These are phyloP conservation scores for Cryptomeria japonica DNA, from an alignment of 75 land plant genomes.

Conservation along the genomic window DNA sequence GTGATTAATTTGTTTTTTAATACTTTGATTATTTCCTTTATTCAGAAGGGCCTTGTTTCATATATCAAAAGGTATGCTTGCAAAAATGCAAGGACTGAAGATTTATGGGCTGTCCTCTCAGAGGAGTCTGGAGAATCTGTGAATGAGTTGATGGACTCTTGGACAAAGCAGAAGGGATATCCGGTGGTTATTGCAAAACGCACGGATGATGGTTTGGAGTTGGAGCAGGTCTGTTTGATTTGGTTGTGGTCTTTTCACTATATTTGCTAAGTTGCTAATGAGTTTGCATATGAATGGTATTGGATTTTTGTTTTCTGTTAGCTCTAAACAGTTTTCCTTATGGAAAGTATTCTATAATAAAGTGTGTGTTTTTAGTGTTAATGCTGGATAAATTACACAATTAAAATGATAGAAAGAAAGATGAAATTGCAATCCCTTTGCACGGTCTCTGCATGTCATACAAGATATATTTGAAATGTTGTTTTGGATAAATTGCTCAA, in stretches of 20 bases:
- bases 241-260: not conserved
- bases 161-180: constrained; percentile 97
- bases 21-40: not conserved
- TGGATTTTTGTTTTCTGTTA: not conserved
- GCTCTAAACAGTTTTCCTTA: not conserved
- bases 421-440: not conserved
- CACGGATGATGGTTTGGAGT: constrained; percentile 48
- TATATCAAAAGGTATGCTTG: constrained; percentile 87
- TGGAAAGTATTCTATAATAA: not conserved
- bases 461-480: not conserved
- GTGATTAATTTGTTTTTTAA: not conserved
- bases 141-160: constrained; percentile 83
- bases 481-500: too few species aligned
- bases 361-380: too few species aligned
- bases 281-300: not conserved
- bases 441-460: not conserved
- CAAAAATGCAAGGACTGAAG: constrained; percentile 93
- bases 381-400: too few species aligned
- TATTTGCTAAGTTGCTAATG: not conserved
- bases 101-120: constrained; percentile 84
- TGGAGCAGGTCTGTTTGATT: constrained; percentile 72
- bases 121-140: constrained; percentile 87
- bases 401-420: not conserved
- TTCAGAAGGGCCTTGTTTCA: constrained; percentile 75
- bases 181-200: constrained; percentile 79